Percentiles rank a stretch among this genome's conserved stretches.
These are phyloP conservation scores for Lagerstroemia speciosa DNA, from an alignment of 345 rosid species.

Conservation along the genomic window DNA sequence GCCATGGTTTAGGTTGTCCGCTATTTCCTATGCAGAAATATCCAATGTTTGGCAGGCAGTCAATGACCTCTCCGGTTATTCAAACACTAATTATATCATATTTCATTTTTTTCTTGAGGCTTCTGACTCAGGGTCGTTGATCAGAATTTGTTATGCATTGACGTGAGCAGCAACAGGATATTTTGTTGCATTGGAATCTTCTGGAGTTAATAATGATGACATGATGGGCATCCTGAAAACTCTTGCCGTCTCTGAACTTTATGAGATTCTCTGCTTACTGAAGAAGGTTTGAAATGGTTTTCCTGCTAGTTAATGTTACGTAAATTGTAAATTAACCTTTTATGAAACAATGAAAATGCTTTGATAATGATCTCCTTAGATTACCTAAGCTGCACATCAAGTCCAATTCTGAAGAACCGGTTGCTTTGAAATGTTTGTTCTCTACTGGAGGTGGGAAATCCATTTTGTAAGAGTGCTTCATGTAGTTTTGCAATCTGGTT, in stretches of 20 bases:
- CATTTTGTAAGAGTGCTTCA: too few species aligned
- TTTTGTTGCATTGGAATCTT: slow-evolving; percentile 28
- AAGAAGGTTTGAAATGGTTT: slow-evolving; percentile 40
- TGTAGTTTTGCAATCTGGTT: neutral
- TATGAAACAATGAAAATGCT: neutral
- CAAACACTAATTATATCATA: neutral
- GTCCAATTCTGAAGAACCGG: neutral
- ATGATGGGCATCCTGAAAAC: slow-evolving; percentile 41
- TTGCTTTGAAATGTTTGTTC: neutral
- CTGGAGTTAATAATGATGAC: slow-evolving; percentile 27
- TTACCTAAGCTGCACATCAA: neutral
- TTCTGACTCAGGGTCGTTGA: slow-evolving; percentile 4
- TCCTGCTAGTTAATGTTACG: neutral
- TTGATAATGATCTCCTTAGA: neutral
- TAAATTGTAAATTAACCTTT: neutral
- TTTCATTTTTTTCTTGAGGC: slow-evolving; percentile 3
- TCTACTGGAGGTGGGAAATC: too few species aligned
- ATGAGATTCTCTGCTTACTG: slow-evolving; percentile 40
- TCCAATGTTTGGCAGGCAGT: slow-evolving; percentile 43
- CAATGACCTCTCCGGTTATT: slow-evolving; percentile 55
- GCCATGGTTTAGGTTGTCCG: slow-evolving; percentile 81
- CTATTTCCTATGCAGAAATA: slow-evolving; percentile 60
- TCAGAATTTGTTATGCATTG: slow-evolving; percentile 12
- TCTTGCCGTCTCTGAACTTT: slow-evolving; percentile 62
- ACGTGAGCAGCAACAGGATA: slow-evolving; percentile 48